A percentile compares a stretch with the other conserved stretches of the same genome.
Evolutionary conservation across 2,329 filamentous ascomycete species (phyloP).

Genomic region (Capronia coronata): DNA sequence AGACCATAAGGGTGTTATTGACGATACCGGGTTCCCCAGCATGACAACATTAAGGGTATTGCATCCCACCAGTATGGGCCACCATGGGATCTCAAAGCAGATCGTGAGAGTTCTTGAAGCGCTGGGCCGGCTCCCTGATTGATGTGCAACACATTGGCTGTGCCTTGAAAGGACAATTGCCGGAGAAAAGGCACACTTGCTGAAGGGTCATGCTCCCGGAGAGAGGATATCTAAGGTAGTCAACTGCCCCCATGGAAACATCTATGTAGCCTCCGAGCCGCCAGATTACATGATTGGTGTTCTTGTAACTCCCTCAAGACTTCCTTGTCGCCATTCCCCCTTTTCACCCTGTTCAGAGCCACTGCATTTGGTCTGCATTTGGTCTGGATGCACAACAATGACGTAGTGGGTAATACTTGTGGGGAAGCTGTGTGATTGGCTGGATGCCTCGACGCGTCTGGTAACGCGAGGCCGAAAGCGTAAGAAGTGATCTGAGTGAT

Average conservation of each 20-base stretch:
- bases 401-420: background rate
- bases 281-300: too few species aligned
- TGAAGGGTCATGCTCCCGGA: too few species aligned
- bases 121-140: background rate
- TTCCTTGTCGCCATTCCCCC: too few species aligned
- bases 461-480: background rate
- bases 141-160: background rate
- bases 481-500: too few species aligned
- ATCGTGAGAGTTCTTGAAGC: constrained; percentile 12
- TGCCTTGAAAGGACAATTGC: too few species aligned
- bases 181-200: background rate
- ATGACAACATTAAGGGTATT: constrained; percentile 22
- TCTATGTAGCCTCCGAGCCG: too few species aligned
- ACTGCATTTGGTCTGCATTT: background rate
- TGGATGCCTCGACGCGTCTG: background rate
- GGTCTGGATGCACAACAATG: background rate
- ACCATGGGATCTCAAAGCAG: constrained; percentile 28
- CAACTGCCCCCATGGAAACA: too few species aligned
- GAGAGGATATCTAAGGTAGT: too few species aligned
- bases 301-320: too few species aligned
- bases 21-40: constrained; percentile 11
- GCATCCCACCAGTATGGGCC: constrained; percentile 29
- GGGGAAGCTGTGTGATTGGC: background rate
- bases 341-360: too few species aligned
- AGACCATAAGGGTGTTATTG: background rate